Conservation (phyloP, 129 eudicot genomes). For the Helianthus tuberosus region DNA sequence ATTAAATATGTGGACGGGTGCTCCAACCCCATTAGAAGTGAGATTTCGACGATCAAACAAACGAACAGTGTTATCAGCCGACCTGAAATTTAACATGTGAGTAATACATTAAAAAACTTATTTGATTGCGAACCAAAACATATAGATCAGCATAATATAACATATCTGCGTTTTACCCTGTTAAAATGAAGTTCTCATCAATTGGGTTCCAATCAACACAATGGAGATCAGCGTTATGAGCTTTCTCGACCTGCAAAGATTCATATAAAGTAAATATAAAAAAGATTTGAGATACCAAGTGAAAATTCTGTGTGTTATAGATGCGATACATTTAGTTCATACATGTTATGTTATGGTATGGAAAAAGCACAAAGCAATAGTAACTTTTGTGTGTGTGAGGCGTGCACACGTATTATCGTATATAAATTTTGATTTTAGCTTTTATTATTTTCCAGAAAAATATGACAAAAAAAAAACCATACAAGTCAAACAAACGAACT, state of each 20-base stretch:
- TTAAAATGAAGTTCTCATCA: conserved; percentile 77
- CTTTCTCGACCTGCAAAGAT: conserved; percentile 78
- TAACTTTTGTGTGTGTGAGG: background rate
- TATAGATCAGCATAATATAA: conserved; percentile 4
- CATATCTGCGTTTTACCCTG: conserved; percentile 60
- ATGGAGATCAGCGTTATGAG: conserved; percentile 91
- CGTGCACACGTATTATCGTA: background rate
- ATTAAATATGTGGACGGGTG: conserved; percentile 80
- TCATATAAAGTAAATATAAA: background rate
- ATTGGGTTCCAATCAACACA: conserved; percentile 98
- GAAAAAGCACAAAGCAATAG: background rate
- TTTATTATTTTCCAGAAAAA: background rate
- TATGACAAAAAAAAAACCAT: background rate
- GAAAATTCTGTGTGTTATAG: background rate
- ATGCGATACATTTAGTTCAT: background rate
- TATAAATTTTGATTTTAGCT: background rate
- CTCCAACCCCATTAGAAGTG: conserved; percentile 79
- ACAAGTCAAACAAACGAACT: background rate
- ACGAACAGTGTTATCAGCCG: conserved; percentile 85
- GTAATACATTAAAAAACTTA: background rate
- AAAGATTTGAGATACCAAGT: background rate
- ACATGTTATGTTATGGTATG: background rate
- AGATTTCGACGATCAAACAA: conserved; percentile 95
- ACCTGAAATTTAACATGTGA: conserved; percentile 44
- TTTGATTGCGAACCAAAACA: background rate